Conservation (phyloP, 1,284 basidiomycete species). For the Ceratobasidium sp. region DNA sequence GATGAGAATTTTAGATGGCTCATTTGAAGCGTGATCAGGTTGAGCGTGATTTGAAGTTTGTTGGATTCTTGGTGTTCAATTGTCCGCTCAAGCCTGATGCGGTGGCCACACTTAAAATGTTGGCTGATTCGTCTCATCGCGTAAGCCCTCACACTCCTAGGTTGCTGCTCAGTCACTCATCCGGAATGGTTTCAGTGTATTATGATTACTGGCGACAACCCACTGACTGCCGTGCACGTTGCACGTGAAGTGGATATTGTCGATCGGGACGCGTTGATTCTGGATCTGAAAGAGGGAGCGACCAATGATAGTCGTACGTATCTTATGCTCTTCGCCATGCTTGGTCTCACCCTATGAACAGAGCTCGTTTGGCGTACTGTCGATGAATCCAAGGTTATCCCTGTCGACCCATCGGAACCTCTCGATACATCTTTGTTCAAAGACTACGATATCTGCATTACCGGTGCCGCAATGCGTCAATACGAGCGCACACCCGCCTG, state of each 20-base stretch:
- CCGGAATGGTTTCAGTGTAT: conserved; percentile 72
- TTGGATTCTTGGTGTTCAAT: conserved; percentile 95
- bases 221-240: conserved; percentile 93
- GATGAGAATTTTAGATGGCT: conserved; percentile 72
- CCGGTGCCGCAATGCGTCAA: conserved; percentile 90
- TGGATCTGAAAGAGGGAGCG: conserved; percentile 88
- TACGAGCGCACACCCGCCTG: conserved; percentile 74
- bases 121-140: conserved; percentile 92
- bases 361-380: conserved; percentile 94
- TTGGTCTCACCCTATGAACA: conserved; percentile 53
- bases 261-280: conserved; percentile 90
- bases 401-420: conserved; percentile 81
- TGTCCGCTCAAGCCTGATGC: conserved; percentile 96
- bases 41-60: conserved; percentile 82
- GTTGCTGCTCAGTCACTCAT: conserved; percentile 6
- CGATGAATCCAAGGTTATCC: conserved; percentile 87
- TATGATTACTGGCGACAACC: conserved; percentile 99
- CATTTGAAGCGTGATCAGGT: conserved; percentile 82
- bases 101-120: conserved; percentile 87
- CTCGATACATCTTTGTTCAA: conserved; percentile 82
- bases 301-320: conserved; percentile 73
- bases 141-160: conserved; percentile 64
- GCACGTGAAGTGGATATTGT: conserved; percentile 96
- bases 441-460: conserved; percentile 93
- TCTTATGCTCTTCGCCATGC: conserved; percentile 2